Percentiles rank a stretch among this genome's conserved stretches.
These are phyloP conservation scores for Phytopythium oedochilum DNA, from an alignment of 352 stramenopile species.

Conservation along the genomic window DNA sequence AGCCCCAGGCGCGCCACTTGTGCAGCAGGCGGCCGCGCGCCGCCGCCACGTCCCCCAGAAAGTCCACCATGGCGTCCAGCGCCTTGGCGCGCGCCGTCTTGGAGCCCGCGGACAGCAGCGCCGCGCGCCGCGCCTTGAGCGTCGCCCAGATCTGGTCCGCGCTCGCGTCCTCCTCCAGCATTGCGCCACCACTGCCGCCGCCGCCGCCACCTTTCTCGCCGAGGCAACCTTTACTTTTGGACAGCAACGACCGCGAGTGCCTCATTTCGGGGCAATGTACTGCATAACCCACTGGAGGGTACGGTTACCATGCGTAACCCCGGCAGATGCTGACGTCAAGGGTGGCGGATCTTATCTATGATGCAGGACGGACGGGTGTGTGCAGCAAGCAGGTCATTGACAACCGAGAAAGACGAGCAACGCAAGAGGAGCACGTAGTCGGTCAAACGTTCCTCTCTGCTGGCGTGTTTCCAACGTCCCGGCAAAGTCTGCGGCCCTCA, in stretches of 20 bases:
- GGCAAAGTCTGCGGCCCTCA: neutral
- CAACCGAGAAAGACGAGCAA: too few species aligned
- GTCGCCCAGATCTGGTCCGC: slow-evolving; percentile 34
- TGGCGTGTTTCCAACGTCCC: neutral
- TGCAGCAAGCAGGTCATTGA: too few species aligned
- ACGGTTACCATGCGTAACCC: too few species aligned
- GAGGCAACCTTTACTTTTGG: neutral
- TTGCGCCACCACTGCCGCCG: too few species aligned
- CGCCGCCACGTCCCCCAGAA: slow-evolving; percentile 38
- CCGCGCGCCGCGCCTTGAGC: slow-evolving; percentile 39
- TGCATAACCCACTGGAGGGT: too few species aligned
- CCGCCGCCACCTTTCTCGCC: neutral
- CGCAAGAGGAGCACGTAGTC: too few species aligned
- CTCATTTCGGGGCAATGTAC: too few species aligned
- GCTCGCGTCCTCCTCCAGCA: slow-evolving; percentile 2
- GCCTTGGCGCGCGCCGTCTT: slow-evolving; percentile 23
- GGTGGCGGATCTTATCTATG: too few species aligned
- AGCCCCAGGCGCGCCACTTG: slow-evolving; percentile 69
- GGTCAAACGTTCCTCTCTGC: too few species aligned
- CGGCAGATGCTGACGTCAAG: too few species aligned
- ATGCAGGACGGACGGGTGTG: too few species aligned
- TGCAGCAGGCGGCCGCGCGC: slow-evolving; percentile 45
- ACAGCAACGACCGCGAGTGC: too few species aligned
- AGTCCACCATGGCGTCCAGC: slow-evolving; percentile 37
- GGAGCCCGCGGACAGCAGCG: slow-evolving; percentile 38